These are phyloP conservation scores for Euphrasia confusa DNA, from an alignment of 257 asterid genomes.

Conservation along the genomic window DNA sequence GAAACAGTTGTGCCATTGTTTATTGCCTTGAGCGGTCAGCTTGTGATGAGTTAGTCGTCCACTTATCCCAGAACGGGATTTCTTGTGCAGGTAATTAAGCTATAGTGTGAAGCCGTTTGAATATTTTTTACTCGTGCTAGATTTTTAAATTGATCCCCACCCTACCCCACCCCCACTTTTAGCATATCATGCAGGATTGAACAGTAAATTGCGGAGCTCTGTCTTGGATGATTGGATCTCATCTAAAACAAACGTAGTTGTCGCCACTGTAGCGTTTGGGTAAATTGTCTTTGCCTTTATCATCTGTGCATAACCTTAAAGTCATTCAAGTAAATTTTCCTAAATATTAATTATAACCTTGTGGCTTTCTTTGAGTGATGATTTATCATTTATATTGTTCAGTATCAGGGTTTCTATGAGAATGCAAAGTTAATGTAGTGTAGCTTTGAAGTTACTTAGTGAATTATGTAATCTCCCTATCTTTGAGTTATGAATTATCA, in stretches of 20 bases:
- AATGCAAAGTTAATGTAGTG: too few species aligned
- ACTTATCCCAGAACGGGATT: slow-evolving; percentile 61
- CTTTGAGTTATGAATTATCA: too few species aligned
- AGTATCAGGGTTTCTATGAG: too few species aligned
- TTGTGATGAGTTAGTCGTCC: slow-evolving; percentile 81
- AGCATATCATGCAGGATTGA: slow-evolving; percentile 98
- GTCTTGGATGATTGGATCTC: slow-evolving; percentile 90
- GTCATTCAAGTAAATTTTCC: slow-evolving; percentile 2
- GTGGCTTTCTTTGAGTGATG: too few species aligned
- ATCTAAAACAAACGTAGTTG: slow-evolving; percentile 84
- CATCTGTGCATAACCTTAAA: slow-evolving; percentile 9
- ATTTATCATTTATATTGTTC: too few species aligned
- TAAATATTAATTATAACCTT: too few species aligned
- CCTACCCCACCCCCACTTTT: slow-evolving; percentile 23
- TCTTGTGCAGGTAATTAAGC: slow-evolving; percentile 73
- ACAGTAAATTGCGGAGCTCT: slow-evolving; percentile 71
- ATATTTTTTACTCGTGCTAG: slow-evolving; percentile 18
- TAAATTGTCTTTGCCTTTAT: slow-evolving; percentile 30
- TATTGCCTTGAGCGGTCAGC: slow-evolving; percentile 93
- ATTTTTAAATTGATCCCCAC: slow-evolving; percentile 23
- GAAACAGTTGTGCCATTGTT: slow-evolving; percentile 75
- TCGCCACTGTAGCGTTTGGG: slow-evolving; percentile 99
- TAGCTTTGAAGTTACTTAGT: slow-evolving; percentile 4
- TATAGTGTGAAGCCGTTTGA: slow-evolving; percentile 12
- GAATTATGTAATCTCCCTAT: not conserved